A percentile compares a stretch with the other conserved stretches of the same genome.
These are phyloP conservation scores for Sclerotinia minor DNA, from an alignment of 2,329 filamentous ascomycete species.

Conservation along the genomic window DNA sequence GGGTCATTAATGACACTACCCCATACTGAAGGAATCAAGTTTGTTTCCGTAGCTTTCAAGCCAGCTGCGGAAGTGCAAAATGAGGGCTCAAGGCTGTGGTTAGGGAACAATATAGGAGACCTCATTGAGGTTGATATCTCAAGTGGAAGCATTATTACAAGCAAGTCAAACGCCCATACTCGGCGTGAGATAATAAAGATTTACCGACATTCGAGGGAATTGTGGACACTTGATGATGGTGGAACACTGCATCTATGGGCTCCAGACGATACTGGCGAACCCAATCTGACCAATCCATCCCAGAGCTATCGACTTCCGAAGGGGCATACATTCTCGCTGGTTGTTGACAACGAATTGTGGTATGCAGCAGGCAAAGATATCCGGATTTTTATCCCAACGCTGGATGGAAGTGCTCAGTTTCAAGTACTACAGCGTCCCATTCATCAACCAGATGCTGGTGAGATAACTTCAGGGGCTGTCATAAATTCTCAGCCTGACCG, in stretches of 20 bases:
- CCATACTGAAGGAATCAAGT: conserved; percentile 82
- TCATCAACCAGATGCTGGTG: conserved; percentile 70
- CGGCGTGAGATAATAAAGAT: conserved; percentile 81
- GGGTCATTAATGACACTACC: conserved; percentile 77
- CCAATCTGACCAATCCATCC: conserved; percentile 70
- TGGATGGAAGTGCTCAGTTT: conserved; percentile 67
- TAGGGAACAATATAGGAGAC: conserved; percentile 86
- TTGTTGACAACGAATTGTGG: conserved; percentile 85
- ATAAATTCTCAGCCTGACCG: conserved; percentile 73
- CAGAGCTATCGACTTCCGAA: conserved; percentile 76
- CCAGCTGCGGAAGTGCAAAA: conserved; percentile 74
- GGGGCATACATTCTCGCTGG: conserved; percentile 84
- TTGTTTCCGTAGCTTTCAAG: conserved; percentile 81
- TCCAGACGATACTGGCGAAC: conserved; percentile 68
- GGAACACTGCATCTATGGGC: conserved; percentile 87
- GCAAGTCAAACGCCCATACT: conserved; percentile 70
- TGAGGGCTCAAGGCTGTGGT: conserved; percentile 81
- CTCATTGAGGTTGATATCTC: conserved; percentile 84
- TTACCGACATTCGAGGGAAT: conserved; percentile 79
- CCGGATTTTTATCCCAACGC: conserved; percentile 74
- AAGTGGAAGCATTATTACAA: conserved; percentile 68
- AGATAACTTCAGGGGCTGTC: conserved; percentile 81
- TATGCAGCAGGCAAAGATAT: conserved; percentile 85
- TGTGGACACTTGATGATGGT: conserved; percentile 92
- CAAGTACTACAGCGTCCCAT: conserved; percentile 74